Conservation (phyloP, 2,329 filamentous ascomycete species). For the Penicillium brevicompactum region DNA sequence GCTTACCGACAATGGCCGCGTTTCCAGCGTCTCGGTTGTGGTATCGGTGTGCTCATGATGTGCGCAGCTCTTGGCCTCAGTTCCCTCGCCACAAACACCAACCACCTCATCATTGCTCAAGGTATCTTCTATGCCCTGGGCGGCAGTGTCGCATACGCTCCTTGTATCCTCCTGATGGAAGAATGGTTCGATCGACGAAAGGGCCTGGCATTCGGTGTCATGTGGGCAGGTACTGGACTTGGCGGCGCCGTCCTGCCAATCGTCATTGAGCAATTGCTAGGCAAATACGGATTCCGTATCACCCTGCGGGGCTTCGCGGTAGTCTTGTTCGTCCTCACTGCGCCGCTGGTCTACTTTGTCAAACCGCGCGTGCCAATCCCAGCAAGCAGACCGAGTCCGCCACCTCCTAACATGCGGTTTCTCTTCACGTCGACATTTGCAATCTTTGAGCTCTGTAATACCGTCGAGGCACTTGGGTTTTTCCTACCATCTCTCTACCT, state of each 20-base stretch:
- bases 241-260: constrained; percentile 52
- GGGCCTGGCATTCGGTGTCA: constrained; percentile 47
- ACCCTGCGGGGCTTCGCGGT: constrained; percentile 50
- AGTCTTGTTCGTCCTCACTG: constrained; percentile 22
- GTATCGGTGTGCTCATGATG: constrained; percentile 24
- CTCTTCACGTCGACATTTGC: constrained; percentile 42
- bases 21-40: constrained; percentile 18
- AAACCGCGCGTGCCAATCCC: constrained; percentile 45
- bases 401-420: constrained; percentile 43
- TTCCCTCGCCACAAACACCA: constrained; percentile 23
- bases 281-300: constrained; percentile 46
- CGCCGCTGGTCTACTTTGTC: constrained; percentile 39
- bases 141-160: constrained; percentile 51
- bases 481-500: constrained; percentile 44
- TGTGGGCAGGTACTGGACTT: constrained; percentile 42
- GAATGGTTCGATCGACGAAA: constrained; percentile 54
- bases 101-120: constrained; percentile 25
- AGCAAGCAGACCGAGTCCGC: constrained; percentile 24
- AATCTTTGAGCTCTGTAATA: constrained; percentile 52
- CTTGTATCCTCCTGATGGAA: constrained; percentile 50
- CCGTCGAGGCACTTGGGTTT: constrained; percentile 38
- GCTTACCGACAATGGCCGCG: constrained; percentile 16
- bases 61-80: constrained; percentile 24
- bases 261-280: constrained; percentile 46
- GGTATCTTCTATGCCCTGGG: constrained; percentile 41